Evolutionary conservation across 176 grass and related monocot species (phyloP).

Genomic region (Phoenix dactylifera): DNA sequence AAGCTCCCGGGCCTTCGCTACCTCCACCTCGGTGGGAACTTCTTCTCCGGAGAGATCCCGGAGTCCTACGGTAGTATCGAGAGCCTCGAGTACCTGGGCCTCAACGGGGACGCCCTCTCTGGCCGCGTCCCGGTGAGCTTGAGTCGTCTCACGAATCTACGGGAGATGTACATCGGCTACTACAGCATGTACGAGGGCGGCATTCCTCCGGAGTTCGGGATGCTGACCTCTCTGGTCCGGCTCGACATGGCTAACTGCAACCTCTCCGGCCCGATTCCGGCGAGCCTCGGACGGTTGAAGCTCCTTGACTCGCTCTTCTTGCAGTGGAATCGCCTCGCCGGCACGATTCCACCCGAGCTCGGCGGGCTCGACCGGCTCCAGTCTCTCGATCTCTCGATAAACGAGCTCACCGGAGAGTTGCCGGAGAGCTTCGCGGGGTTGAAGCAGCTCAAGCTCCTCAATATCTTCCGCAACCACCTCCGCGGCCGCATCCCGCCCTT

Average conservation of each 20-base stretch:
- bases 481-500: conserved; percentile 49
- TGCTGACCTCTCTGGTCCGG: conserved; percentile 23
- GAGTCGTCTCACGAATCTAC: conserved; percentile 3
- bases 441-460: conserved; percentile 35
- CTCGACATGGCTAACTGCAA: conserved; percentile 69
- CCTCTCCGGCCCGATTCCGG: conserved; percentile 49
- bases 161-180: conserved; percentile 60
- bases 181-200: conserved; percentile 62
- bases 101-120: conserved; percentile 54
- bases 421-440: conserved; percentile 31
- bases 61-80: conserved; percentile 32
- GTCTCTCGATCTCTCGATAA: conserved; percentile 69
- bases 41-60: conserved; percentile 63
- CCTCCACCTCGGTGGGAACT: conserved; percentile 82
- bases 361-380: conserved; percentile 23
- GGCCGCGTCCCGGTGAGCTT: conserved; percentile 37
- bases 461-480: conserved; percentile 68
- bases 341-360: conserved; percentile 40
- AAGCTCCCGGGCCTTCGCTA: conserved; percentile 20
- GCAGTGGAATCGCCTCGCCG: conserved; percentile 42
- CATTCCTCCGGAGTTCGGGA: conserved; percentile 49
- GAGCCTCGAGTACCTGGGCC: conserved; percentile 50
- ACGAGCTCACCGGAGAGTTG: conserved; percentile 69
- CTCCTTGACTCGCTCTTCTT: conserved; percentile 63
- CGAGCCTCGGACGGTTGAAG: conserved; percentile 32